Base-by-base conservation (phyloP, 495 filamentous ascomycete genomes). In the Penicillium verhagenii region DNA sequence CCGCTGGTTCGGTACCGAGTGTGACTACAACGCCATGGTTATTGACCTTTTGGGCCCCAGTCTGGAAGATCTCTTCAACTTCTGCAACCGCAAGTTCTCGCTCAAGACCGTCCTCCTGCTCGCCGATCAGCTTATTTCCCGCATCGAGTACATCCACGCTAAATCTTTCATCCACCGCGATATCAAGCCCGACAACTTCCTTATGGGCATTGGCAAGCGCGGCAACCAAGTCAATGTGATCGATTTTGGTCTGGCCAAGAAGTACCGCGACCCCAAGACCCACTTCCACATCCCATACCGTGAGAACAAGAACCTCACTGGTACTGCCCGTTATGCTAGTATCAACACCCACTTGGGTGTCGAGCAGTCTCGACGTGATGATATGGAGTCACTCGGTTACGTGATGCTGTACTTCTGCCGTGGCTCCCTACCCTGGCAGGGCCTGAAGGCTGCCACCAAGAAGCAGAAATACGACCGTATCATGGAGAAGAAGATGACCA, bases 401-500 rank as follows among this genome's bases (percentile, higher is more conserved):
- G 94, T 99, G 57, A 99, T 99, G 95, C 86, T 99, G 45, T 99
- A 99, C 80, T 99, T 99, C 81, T 97, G 95, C 83, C 95, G 95
- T 70, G 94, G 94, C 43, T 96, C 92, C 51, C 91, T 99, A 46
- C 94, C 95, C 54, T 99, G 95, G 95, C 95, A 99, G 79, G 95
- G 95, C 35, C 81, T 99, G 44, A 99, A 99, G 85, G 95, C 95
- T 80, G 95, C 95, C 61, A 99, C 95, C 50, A 97, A 99, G 85
- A 97, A 99, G 87, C 94, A 99, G 81, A 99, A 97, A 77, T 97
- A 99, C 68, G 95, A 99, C 76, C 87, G 95, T 48, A 99, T 99
- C 76, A 99, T 97, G 95, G 95, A 99, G 82, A 99, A 99, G 86
- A 99, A 99, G 88, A 97, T 99, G 95, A 99, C 94, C 9, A 99